Conservation (phyloP, 2,329 filamentous ascomycete genomes). For the Cryphonectria naterciae region DNA sequence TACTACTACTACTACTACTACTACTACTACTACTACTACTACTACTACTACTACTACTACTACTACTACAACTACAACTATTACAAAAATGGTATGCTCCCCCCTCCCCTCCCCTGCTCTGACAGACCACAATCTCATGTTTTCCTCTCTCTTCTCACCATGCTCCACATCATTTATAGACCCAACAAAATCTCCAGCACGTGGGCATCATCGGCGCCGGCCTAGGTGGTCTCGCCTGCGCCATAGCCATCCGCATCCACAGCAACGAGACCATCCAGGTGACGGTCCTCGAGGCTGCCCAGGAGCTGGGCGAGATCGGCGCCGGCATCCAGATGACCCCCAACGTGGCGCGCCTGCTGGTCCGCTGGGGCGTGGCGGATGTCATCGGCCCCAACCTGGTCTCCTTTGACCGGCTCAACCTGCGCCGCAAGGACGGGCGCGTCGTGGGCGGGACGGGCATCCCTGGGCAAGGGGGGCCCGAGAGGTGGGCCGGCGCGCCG, state of each 20-base stretch:
- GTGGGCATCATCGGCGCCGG: conserved; percentile 21
- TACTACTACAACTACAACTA: neutral
- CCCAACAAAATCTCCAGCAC: neutral
- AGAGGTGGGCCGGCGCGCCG: conserved; percentile 30
- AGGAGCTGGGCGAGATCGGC: conserved; percentile 45
- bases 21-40: neutral
- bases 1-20: no score
- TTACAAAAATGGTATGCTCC: neutral
- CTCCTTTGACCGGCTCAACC: conserved; percentile 44
- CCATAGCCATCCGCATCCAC: conserved; percentile 43
- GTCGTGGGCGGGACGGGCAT: conserved; percentile 42
- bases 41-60: neutral
- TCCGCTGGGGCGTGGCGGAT: conserved; percentile 44
- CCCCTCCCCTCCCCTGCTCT: no score
- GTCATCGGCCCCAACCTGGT: conserved; percentile 47
- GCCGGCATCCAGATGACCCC: conserved; percentile 46
- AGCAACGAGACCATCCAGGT: conserved; percentile 37
- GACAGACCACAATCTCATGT: no score
- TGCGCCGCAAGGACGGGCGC: conserved; percentile 44
- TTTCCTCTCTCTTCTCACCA: neutral
- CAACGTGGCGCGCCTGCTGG: conserved; percentile 45
- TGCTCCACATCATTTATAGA: neutral
- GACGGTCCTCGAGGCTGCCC: conserved; percentile 46
- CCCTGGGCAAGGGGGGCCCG: conserved; percentile 32
- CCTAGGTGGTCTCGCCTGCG: conserved; percentile 30